These are phyloP conservation scores for Ascochyta koolunga DNA, from an alignment of 2,329 filamentous ascomycete genomes.

Conservation along the genomic window DNA sequence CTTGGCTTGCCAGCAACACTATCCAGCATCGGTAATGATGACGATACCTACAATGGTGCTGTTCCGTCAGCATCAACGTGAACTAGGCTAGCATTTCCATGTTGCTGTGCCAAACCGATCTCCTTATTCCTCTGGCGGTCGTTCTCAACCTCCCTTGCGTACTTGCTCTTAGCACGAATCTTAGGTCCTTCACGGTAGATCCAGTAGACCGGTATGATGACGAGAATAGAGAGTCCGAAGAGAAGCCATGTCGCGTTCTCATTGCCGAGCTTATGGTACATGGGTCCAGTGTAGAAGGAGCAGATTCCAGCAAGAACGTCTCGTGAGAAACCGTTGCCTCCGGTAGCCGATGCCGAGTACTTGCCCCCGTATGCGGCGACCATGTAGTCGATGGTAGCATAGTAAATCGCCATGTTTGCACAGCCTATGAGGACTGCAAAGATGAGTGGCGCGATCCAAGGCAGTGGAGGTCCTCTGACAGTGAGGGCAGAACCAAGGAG, in stretches of 20 bases:
- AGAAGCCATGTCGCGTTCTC: slow-evolving; percentile 50
- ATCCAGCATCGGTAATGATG: background rate
- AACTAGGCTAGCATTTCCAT: background rate
- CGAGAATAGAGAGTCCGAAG: slow-evolving; percentile 55
- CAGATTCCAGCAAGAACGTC: slow-evolving; percentile 76
- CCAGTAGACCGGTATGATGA: slow-evolving; percentile 60
- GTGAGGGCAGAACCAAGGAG: slow-evolving; percentile 71
- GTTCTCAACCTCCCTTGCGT: slow-evolving; percentile 29
- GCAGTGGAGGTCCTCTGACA: slow-evolving; percentile 64
- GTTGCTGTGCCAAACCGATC: background rate
- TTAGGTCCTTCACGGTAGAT: slow-evolving; percentile 63
- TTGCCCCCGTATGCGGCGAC: slow-evolving; percentile 70
- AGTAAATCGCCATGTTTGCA: slow-evolving; percentile 73
- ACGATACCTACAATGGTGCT: background rate
- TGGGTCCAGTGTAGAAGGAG: slow-evolving; percentile 59
- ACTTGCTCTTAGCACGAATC: slow-evolving; percentile 52
- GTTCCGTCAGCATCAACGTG: background rate
- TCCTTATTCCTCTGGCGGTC: slow-evolving; percentile 27
- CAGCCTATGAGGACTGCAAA: slow-evolving; percentile 64
- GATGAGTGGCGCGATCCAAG: slow-evolving; percentile 62
- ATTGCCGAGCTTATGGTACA: slow-evolving; percentile 38
- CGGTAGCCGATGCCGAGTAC: slow-evolving; percentile 76
- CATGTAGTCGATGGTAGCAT: slow-evolving; percentile 81
- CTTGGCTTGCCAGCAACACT: background rate
- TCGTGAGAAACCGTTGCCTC: slow-evolving; percentile 75